These are phyloP conservation scores for Akanthomyces dipterigenus DNA, from an alignment of 2,329 filamentous ascomycete genomes.

Conservation along the genomic window DNA sequence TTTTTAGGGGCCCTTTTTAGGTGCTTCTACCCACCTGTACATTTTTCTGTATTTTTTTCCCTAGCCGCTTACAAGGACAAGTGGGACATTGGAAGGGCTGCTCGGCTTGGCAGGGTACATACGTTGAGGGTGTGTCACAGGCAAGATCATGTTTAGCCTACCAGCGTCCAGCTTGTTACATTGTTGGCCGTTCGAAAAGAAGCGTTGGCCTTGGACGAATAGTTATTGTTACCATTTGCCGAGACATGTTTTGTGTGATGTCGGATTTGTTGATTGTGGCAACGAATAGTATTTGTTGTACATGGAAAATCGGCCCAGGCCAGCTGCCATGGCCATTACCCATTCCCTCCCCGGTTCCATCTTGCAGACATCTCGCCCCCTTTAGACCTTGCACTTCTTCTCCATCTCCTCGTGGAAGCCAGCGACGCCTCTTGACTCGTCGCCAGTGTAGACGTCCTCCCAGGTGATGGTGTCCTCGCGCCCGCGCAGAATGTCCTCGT, in stretches of 20 bases:
- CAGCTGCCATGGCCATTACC: background rate
- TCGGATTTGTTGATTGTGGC: background rate
- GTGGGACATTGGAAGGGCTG: background rate
- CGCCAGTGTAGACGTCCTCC: conserved; percentile 89
- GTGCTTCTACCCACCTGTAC: background rate
- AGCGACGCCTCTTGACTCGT: conserved; percentile 62
- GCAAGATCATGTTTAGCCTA: background rate
- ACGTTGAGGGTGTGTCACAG: background rate
- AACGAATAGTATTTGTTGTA: conserved; percentile 5
- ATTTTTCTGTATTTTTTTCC: conserved; percentile 6
- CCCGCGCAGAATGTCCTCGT: conserved; percentile 83
- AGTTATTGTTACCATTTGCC: background rate
- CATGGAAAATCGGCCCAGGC: background rate
- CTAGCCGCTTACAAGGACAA: background rate
- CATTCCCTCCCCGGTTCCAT: background rate
- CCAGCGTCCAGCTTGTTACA: background rate
- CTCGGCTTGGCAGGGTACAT: background rate
- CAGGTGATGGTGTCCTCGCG: conserved; percentile 72
- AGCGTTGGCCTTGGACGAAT: background rate
- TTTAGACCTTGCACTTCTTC: conserved; percentile 70
- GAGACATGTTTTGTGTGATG: background rate
- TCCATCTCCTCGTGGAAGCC: conserved; percentile 92
- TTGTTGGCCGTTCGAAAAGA: background rate
- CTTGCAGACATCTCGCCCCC: background rate
- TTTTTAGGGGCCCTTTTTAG: background rate